A percentile compares a stretch with the other conserved stretches of the same genome.
phyloP scores from a whole-genome alignment of 1,284 basidiomycete genomes.

The Xerocomus cyaneibrunnescens region DNA sequence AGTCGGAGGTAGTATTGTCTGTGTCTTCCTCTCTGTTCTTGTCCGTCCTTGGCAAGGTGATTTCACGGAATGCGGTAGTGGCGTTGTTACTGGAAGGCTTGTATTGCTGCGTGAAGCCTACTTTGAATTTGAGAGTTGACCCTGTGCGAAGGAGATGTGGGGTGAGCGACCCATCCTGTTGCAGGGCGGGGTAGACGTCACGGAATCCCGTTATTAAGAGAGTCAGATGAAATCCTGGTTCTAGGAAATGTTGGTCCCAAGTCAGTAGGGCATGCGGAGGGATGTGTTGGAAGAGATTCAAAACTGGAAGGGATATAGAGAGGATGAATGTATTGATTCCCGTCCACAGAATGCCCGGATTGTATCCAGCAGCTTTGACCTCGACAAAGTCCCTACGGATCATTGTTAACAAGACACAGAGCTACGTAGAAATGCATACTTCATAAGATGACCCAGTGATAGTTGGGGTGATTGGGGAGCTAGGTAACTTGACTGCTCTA shows the following conservation, averaged over 20 bases:
- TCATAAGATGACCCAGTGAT: conserved; percentile 5
- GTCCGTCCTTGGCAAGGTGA: conserved; percentile 34
- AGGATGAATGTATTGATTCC: conserved; percentile 48
- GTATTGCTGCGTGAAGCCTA: conserved; percentile 54
- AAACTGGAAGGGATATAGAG: conserved; percentile 53
- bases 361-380: conserved; percentile 49
- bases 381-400: conserved; percentile 52
- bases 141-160: conserved; percentile 33
- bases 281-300: conserved; percentile 46
- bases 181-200: conserved; percentile 50
- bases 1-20: conserved; percentile 17
- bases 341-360: conserved; percentile 53
- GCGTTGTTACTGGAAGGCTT: conserved; percentile 53
- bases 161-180: conserved; percentile 40
- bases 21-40: conserved; percentile 40
- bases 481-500: neutral
- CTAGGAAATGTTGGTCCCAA: conserved; percentile 60
- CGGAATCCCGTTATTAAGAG: conserved; percentile 58
- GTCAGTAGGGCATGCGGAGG: conserved; percentile 57
- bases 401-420: neutral
- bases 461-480: neutral
- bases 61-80: conserved; percentile 46
- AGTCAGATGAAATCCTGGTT: conserved; percentile 50
- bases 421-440: neutral
- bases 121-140: conserved; percentile 47